These are phyloP conservation scores for Calonectria leucothoes DNA, from an alignment of 2,329 filamentous ascomycete genomes.

Conservation along the genomic window DNA sequence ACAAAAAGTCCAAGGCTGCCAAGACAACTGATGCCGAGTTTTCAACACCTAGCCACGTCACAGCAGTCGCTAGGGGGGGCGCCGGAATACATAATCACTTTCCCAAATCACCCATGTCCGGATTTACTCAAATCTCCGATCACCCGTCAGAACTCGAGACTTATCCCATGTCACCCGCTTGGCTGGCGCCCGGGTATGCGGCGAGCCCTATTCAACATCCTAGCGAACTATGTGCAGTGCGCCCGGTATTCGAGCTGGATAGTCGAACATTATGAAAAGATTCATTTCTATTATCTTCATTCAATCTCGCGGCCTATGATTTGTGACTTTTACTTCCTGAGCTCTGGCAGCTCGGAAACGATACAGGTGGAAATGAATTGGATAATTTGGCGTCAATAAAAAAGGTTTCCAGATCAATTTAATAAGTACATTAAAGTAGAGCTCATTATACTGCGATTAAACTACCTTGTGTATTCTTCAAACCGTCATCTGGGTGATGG, in stretches of 20 bases:
- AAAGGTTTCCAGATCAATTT: neutral
- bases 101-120: neutral
- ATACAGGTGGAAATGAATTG: neutral
- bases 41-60: too few relatives aligned
- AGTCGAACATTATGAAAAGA: neutral
- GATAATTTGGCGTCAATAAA: neutral
- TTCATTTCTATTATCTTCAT: neutral
- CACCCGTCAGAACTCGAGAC: neutral
- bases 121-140: neutral
- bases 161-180: neutral
- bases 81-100: neutral
- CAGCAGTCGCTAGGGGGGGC: neutral
- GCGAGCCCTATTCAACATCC: neutral
- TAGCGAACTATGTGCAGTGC: neutral
- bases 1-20: neutral
- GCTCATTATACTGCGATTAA: too few relatives aligned
- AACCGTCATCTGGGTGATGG: too few relatives aligned
- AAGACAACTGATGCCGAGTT: neutral
- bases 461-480: too few relatives aligned
- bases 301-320: too few relatives aligned
- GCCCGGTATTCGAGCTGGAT: neutral
- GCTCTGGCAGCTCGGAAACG: neutral
- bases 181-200: neutral
- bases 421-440: too few relatives aligned
- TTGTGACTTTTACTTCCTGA: too few relatives aligned